Base-by-base conservation (phyloP, 441 rosid species). In the Aleurites moluccanus region DNA sequence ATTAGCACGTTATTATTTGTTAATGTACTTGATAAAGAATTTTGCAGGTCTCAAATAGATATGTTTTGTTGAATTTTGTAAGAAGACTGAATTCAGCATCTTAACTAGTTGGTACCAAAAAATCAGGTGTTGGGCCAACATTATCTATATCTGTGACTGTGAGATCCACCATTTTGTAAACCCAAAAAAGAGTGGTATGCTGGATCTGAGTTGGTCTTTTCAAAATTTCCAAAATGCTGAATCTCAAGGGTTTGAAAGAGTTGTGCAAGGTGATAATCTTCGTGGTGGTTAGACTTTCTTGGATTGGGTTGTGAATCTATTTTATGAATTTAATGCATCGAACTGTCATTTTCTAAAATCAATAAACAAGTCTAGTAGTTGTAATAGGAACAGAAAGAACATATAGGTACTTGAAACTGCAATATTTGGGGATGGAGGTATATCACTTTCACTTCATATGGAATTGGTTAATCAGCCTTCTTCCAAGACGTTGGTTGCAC, bases 371-470 rank as follows among this genome's bases (percentile, higher is more conserved):
- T 38, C 7, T 52, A 25, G 60, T 56, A 7, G 60, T 56, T 56
- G 11, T 10, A 56, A 23, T n/a, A 0, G 47, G 67, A 6, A 23
- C 6, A 23, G 33, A 30, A 45, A 38, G 57, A 30, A 30, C 57
- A 23, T 67, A 27, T 45, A 28, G 35, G 62, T 49, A 49, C 61
- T 18, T 15, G 67, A 50, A 20, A 72, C 38, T 30, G 57, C 38
- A 40, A 25, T 2, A 20, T 20, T 42, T 30, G 3, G 40, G 67
- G 60, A 50, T 35, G 76, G 47, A 72, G 60, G 67, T 53, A 6
- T 20, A 16, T 74, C 75, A 70, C 67, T 77, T 52, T 70, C 77
- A 15, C 13, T 21, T 15, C n/a, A 53, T 40, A 44, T 15, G 18
- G 56, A 59, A 4, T 45, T 15, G 25, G 27, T 75, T 57, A 28